These are phyloP conservation scores for Naganishia sp. DNA, from an alignment of 1,284 basidiomycete genomes.

Conservation along the genomic window DNA sequence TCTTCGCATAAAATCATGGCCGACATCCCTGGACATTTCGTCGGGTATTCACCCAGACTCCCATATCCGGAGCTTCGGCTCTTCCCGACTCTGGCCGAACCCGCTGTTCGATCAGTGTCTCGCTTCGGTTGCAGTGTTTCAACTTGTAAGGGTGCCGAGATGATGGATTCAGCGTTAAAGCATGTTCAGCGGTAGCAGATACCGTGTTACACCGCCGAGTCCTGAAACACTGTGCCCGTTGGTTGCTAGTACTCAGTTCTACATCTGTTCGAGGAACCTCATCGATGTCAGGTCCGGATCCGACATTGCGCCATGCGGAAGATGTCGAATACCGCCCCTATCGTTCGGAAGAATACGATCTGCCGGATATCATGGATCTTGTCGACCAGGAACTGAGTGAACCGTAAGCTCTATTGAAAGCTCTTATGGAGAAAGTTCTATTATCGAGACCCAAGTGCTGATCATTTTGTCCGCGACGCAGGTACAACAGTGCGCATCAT, in stretches of 20 bases:
- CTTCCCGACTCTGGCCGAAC: background rate
- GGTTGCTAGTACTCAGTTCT: too few relatives aligned
- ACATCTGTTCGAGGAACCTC: background rate
- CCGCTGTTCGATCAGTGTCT: slow-evolving; percentile 1
- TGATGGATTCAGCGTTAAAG: too few relatives aligned
- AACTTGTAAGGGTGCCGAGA: too few relatives aligned
- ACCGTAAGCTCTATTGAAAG: slow-evolving; percentile 70
- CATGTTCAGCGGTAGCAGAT: background rate
- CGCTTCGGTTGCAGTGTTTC: background rate
- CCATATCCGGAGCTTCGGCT: slow-evolving; percentile 1
- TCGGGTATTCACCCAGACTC: background rate
- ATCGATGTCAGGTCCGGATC: background rate
- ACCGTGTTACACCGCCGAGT: background rate
- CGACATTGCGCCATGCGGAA: background rate
- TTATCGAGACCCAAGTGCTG: background rate
- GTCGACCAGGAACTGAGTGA: slow-evolving; percentile 92
- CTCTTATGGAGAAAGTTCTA: too few relatives aligned
- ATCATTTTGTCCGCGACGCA: slow-evolving; percentile 11
- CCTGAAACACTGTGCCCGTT: too few relatives aligned
- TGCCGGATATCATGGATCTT: slow-evolving; percentile 76
- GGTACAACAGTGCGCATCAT: slow-evolving; percentile 38
- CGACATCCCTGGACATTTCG: too few relatives aligned
- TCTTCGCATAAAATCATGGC: too few relatives aligned
- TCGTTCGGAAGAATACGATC: slow-evolving; percentile 63
- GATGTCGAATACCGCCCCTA: slow-evolving; percentile 7